Percentiles rank a stretch among this genome's conserved stretches.
Conservation (phyloP, 2,329 filamentous ascomycete genomes). For the Clonostachys chloroleuca region DNA sequence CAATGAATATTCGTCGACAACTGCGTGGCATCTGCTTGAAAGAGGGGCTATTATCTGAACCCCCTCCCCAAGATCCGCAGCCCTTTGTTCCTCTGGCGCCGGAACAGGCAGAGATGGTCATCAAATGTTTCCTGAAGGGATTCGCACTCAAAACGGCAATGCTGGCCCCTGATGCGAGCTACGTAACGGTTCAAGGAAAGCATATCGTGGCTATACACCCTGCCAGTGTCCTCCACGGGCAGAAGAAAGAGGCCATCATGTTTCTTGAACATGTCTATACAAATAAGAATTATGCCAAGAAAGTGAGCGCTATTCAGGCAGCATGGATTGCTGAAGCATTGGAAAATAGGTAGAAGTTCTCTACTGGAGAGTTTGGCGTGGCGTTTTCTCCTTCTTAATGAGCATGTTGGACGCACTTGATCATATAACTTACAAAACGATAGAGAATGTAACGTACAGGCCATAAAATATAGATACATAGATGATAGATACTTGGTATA, state of each 20-base stretch:
- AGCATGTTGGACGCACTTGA: no score
- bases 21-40: slow-evolving; percentile 51
- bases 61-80: slow-evolving; percentile 46
- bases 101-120: slow-evolving; percentile 45
- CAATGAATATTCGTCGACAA: slow-evolving; percentile 57
- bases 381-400: not conserved
- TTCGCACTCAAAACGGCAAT: slow-evolving; percentile 59
- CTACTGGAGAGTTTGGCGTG: slow-evolving; percentile 1
- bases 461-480: not conserved
- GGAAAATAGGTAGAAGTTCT: slow-evolving; percentile 15
- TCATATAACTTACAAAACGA: no score
- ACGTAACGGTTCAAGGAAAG: slow-evolving; percentile 54
- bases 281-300: slow-evolving; percentile 62
- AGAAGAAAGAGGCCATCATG: slow-evolving; percentile 64
- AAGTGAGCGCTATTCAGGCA: slow-evolving; percentile 57
- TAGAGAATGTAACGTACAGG: no score
- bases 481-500: not conserved
- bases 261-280: slow-evolving; percentile 65
- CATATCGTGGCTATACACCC: slow-evolving; percentile 60
- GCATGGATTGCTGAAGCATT: slow-evolving; percentile 53
- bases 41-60: slow-evolving; percentile 41
- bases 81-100: slow-evolving; percentile 50
- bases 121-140: slow-evolving; percentile 59
- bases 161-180: slow-evolving; percentile 55
- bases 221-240: slow-evolving; percentile 56